These are phyloP conservation scores for Skeletonema marinoi DNA, from an alignment of 108 stramenopile genomes.

Conservation along the genomic window DNA sequence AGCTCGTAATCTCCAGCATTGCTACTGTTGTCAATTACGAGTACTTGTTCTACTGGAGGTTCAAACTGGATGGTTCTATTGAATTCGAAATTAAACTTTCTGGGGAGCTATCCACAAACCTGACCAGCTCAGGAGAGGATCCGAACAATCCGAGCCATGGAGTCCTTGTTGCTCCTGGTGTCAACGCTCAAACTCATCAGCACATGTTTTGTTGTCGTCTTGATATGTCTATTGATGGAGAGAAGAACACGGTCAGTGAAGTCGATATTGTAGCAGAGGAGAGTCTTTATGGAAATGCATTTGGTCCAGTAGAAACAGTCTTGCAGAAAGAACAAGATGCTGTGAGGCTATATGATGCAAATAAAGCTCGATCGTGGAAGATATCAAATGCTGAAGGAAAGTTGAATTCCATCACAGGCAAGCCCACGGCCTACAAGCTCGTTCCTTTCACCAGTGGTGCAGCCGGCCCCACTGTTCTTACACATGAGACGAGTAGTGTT, in stretches of 20 bases:
- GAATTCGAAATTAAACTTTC: conserved; percentile 61
- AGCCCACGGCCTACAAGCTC: conserved; percentile 59
- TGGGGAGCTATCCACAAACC: conserved; percentile 75
- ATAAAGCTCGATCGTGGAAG: conserved; percentile 59
- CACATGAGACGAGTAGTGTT: conserved; percentile 31
- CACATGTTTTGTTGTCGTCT: conserved; percentile 79
- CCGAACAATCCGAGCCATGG: conserved; percentile 51
- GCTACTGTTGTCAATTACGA: conserved; percentile 85
- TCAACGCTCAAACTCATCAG: conserved; percentile 75
- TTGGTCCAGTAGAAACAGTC: conserved; percentile 46
- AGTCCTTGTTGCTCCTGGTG: conserved; percentile 61
- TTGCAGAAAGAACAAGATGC: conserved; percentile 47
- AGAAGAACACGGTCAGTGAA: conserved; percentile 60
- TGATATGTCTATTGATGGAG: conserved; percentile 72
- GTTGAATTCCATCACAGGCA: conserved; percentile 51
- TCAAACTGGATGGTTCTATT: conserved; percentile 57
- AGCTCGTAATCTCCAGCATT: conserved; percentile 65
- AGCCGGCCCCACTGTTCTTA: conserved; percentile 44
- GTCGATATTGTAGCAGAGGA: conserved; percentile 42
- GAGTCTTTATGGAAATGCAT: conserved; percentile 57
- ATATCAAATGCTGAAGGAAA: conserved; percentile 55
- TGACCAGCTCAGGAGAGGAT: conserved; percentile 53
- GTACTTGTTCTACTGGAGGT: conserved; percentile 67
- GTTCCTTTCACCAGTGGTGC: conserved; percentile 57
- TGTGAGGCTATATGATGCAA: conserved; percentile 37